Evolutionary conservation across 225 moss, liverwort and hornwort species (phyloP).

Genomic region (Polytrichum commune): DNA sequence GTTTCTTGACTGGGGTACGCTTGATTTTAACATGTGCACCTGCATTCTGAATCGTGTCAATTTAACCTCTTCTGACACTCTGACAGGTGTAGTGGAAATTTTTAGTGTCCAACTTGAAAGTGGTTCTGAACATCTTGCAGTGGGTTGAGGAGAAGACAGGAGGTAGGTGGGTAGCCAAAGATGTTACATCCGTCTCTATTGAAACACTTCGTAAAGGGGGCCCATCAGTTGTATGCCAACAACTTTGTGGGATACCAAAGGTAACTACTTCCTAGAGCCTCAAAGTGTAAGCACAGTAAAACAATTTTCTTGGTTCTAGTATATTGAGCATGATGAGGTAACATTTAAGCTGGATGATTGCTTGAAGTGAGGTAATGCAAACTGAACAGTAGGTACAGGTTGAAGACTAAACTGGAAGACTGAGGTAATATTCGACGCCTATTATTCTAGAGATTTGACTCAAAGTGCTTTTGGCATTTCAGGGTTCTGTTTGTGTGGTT

Average conservation of each 20-base stretch:
- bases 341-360: too few relatives aligned
- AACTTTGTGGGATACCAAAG: conserved; percentile 61
- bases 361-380: too few relatives aligned
- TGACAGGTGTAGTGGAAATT: neutral
- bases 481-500: conserved; percentile 83
- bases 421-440: too few relatives aligned
- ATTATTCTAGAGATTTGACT: too few relatives aligned
- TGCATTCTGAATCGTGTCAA: neutral
- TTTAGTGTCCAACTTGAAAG: too few relatives aligned
- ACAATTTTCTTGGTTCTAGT: too few relatives aligned
- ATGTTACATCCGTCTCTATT: conserved; percentile 76
- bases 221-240: conserved; percentile 71
- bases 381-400: too few relatives aligned
- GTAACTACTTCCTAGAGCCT: conserved; percentile 20
- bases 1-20: too few relatives aligned
- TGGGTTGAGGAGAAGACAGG: conserved; percentile 95
- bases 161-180: conserved; percentile 55
- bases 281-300: too few relatives aligned
- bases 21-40: too few relatives aligned
- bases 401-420: conserved; percentile 3
- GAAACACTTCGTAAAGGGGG: conserved; percentile 80
- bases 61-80: neutral
- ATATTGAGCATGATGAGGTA: too few relatives aligned
- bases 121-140: conserved; percentile 27
- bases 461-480: conserved; percentile 3